Evolutionary conservation across 768 basidiomycete genomes (phyloP), one percentile per base, ranked within the genome.

Genomic region (Dictyophora rubrovolvata): DNA sequence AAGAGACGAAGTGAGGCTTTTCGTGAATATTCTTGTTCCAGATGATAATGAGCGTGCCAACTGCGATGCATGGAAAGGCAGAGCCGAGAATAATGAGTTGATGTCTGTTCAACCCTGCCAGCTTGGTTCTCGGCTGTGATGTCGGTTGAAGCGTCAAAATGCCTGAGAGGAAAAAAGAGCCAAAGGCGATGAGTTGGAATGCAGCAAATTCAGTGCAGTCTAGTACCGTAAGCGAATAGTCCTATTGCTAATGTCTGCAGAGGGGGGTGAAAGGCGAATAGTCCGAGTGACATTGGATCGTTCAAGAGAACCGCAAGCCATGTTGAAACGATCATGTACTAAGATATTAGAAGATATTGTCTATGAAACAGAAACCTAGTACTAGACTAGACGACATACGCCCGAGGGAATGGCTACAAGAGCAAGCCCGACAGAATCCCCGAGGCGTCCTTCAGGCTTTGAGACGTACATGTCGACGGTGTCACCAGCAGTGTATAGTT

Each of bases 141-240:
- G 87, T 87, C 1, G 85, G 85, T 63, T 86, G 90, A 11, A 86
- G 82, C 21, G 88, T 89, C 64, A 87, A 66, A 48, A 93, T 81
- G 7, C 84, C 89, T 89, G 64, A 42, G 35, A 34, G 47, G 50
- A 50, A 20, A 17, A 36, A 42, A 28, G 52, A 34, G 23, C 37
- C 11, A n/a, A 5, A 17, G 54, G 35, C 20, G 17, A 53, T 21
- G 36, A 33, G 34, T 28, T 50, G 42, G 8, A 37, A 8, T 37
- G 8, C 14, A 14, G 7, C 36, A 37, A 42, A 42, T 42, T n/a
- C n/a, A 33, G 18, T 12, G 23, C 42, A 57, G 53, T 17, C 11
- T 55, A 75, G 47, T 59, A 86, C 89, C 88, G 63, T 83, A 82
- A 6, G 81, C 79, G 67, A 87, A 78, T 46, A 76, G 71, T 3